These are phyloP conservation scores for Hymenoscyphus fraxineus DNA, from an alignment of 2,329 filamentous ascomycete genomes.

Conservation along the genomic window DNA sequence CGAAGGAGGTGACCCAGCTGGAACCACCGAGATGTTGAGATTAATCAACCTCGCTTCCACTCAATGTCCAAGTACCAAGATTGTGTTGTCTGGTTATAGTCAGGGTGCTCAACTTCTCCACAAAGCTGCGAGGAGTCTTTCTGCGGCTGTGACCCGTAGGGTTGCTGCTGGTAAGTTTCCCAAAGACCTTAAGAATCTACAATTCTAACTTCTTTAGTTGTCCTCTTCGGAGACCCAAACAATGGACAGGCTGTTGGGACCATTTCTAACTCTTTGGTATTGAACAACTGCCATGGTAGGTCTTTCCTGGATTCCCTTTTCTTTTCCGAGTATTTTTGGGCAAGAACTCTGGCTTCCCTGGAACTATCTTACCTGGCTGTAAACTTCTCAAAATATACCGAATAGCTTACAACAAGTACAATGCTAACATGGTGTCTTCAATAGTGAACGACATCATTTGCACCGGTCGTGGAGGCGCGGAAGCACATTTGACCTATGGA, in stretches of 20 bases:
- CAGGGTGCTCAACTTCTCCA: background rate
- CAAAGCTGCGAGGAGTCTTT: background rate
- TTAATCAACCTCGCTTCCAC: background rate
- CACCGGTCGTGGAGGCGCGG: background rate
- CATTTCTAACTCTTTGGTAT: background rate
- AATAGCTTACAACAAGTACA: too few relatives aligned
- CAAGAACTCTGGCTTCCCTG: too few relatives aligned
- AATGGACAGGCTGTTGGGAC: background rate
- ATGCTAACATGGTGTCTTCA: background rate
- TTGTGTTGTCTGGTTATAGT: background rate
- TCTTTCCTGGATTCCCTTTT: background rate
- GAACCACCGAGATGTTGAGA: background rate
- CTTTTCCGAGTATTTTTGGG: background rate
- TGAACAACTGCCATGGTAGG: too few relatives aligned
- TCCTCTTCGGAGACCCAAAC: background rate
- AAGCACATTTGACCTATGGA: background rate
- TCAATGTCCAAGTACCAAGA: background rate
- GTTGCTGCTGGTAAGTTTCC: background rate
- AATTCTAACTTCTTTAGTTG: background rate
- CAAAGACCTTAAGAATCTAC: background rate
- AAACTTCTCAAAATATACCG: too few relatives aligned
- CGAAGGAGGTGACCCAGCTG: background rate
- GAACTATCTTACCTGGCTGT: too few relatives aligned
- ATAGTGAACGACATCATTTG: background rate
- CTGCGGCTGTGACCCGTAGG: background rate